Evolutionary conservation across 176 grass and related monocot genomes (phyloP).

Genomic region (Triticum timopheevii): DNA sequence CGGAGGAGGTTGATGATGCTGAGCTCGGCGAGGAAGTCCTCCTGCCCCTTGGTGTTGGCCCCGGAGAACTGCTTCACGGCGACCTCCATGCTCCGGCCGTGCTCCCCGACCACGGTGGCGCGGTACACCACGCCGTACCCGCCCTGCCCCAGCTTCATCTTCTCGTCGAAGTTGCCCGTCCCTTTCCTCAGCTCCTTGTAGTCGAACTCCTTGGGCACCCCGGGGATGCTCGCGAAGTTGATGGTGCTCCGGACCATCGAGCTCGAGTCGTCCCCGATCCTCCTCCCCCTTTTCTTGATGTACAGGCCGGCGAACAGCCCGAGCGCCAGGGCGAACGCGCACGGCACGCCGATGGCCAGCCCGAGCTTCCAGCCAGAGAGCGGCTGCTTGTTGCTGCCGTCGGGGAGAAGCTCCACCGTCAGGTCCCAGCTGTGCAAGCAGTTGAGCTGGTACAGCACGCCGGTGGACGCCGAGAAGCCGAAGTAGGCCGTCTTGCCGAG

Average conservation of each 20-base stretch:
- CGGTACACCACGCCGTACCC: constrained; percentile 89
- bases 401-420: constrained; percentile 55
- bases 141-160: constrained; percentile 80
- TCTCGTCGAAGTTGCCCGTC: constrained; percentile 82
- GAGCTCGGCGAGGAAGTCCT: constrained; percentile 91
- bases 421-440: constrained; percentile 77
- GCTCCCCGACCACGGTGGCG: constrained; percentile 51
- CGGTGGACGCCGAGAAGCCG: constrained; percentile 89
- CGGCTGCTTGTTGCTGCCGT: not conserved
- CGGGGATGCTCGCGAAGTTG: constrained; percentile 59
- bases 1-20: constrained; percentile 91
- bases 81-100: constrained; percentile 50
- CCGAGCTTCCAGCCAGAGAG: constrained; percentile 48
- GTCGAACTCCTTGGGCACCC: constrained; percentile 79
- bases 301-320: constrained; percentile 45
- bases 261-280: constrained; percentile 40
- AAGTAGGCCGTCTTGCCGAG: constrained; percentile 37
- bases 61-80: constrained; percentile 90
- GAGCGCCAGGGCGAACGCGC: constrained; percentile 22
- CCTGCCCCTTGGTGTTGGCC: constrained; percentile 75
- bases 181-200: constrained; percentile 72
- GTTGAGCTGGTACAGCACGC: constrained; percentile 67
- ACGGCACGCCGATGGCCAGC: constrained; percentile 40
- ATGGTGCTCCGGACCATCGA: constrained; percentile 34
- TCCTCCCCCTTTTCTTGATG: constrained; percentile 35